These are phyloP conservation scores for Mikania micrantha DNA, from an alignment of 129 eudicot genomes.

Conservation along the genomic window DNA sequence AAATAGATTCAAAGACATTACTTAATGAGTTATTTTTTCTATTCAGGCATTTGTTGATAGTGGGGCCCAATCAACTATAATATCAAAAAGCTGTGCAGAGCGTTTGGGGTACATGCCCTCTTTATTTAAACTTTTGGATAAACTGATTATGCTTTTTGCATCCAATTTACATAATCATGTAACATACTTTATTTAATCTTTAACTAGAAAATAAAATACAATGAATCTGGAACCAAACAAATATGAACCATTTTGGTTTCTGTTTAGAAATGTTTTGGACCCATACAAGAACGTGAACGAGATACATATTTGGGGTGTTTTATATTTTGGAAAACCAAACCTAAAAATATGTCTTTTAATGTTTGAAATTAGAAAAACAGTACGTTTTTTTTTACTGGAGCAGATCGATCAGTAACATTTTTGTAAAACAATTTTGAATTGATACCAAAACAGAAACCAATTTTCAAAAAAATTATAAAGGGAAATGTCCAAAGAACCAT, in stretches of 20 bases:
- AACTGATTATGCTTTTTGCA: neutral
- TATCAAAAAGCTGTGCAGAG: constrained; percentile 94
- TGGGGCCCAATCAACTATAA: constrained; percentile 97
- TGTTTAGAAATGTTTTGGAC: neutral
- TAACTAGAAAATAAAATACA: neutral
- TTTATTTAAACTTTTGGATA: neutral
- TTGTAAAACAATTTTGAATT: too few relatives aligned
- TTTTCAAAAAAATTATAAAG: too few relatives aligned
- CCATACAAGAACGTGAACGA: neutral
- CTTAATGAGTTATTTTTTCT: neutral
- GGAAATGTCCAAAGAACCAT: neutral
- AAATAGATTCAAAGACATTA: neutral
- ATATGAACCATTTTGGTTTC: neutral
- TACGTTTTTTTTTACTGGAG: too few relatives aligned
- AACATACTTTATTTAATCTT: neutral
- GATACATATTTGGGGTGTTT: neutral
- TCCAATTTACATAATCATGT: neutral
- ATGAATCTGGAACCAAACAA: neutral
- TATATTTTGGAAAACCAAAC: too few relatives aligned
- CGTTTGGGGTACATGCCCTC: constrained; percentile 69
- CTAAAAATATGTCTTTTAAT: too few relatives aligned
- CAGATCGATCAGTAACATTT: too few relatives aligned
- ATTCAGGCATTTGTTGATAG: constrained; percentile 92
- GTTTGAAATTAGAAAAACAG: too few relatives aligned
- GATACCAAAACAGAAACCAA: too few relatives aligned